Base-by-base conservation (phyloP, 176 grass and related monocot genomes). In the Miscanthus lutarioriparius region DNA sequence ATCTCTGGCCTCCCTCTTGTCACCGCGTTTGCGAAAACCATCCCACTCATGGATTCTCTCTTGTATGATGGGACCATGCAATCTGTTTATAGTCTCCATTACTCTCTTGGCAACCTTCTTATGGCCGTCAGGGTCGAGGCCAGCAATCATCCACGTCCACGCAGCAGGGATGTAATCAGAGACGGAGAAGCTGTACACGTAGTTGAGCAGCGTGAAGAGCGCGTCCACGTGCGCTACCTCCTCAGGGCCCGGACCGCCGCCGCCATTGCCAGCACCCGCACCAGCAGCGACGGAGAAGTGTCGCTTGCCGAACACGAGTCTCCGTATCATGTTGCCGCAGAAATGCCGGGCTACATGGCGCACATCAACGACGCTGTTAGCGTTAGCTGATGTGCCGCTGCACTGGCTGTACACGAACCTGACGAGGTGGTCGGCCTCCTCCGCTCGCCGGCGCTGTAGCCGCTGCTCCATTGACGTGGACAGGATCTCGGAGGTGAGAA, bases 251-350 rank as follows among this genome's bases (percentile, higher is more conserved):
- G 22, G 19, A 0, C 17, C 8, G 0, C 17, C 8, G 35, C 25
- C 3, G 54, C 56, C 56, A 58, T n/a, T 58, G 20, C 53, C 53
- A 10, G 20, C 20, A n/a, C n/a, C n/a, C n/a, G 1, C 19, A 22
- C 1, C 51, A 9, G 19, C 51, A 22, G 17, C 16, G 20, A 20
- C 32, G 0, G 16, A 28, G 14, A 87, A 91, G 41, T 62, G n/a
- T 62, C 58, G 0, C 58, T 25, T 25, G 10, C n/a, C 58, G 4
- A 62, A 62, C n/a, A 62, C 0, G 59, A 88, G 78, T 30, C 43
- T 81, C 8, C 89, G 40, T 14, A 87, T 81, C 1, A 88, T 58
- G 79, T 74, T 76, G 0, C 87, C 91, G 2, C 79, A 27, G 53
- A 89, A 92, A 49, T 92, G 79, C 9, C 44, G 20, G 0, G 59